phyloP scores from a whole-genome alignment of 768 basidiomycete genomes.

The Kwoniella newhampshirensis region DNA sequence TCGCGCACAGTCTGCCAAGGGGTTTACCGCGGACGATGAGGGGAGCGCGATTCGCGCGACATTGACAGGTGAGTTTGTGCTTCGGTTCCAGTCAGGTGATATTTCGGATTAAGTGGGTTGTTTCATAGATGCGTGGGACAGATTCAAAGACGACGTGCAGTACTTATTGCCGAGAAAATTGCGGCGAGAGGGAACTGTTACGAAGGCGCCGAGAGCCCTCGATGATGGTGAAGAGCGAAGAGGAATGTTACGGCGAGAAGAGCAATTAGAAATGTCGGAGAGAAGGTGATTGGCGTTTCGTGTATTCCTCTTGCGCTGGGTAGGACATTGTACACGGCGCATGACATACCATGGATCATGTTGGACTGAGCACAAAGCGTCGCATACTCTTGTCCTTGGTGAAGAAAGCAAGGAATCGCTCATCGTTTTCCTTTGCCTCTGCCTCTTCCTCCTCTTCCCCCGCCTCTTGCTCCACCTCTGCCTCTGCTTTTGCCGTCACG shows the following conservation, averaged over 20 bases:
- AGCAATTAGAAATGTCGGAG: slow-evolving; percentile 46
- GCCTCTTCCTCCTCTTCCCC: slow-evolving; percentile 24
- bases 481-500: slow-evolving; percentile 36
- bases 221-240: slow-evolving; percentile 26
- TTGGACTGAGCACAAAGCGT: too few species aligned
- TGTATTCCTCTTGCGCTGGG: background rate
- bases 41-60: slow-evolving; percentile 17
- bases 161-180: slow-evolving; percentile 17
- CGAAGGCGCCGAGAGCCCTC: background rate
- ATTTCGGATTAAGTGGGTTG: too few species aligned
- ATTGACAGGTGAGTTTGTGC: slow-evolving; percentile 21
- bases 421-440: slow-evolving; percentile 27
- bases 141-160: slow-evolving; percentile 30
- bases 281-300: slow-evolving; percentile 13
- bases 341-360: too few species aligned
- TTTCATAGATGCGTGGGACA: slow-evolving; percentile 34
- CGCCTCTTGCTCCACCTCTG: slow-evolving; percentile 22
- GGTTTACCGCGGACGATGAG: slow-evolving; percentile 3
- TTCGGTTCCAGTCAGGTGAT: too few species aligned
- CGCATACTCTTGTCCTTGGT: too few species aligned
- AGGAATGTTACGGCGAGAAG: slow-evolving; percentile 31
- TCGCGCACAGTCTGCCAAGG: slow-evolving; percentile 13
- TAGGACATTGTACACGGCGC: too few species aligned
- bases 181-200: background rate
- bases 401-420: too few species aligned